Conservation (phyloP, 306 rosid genomes). For the Carpinus fangiana region DNA sequence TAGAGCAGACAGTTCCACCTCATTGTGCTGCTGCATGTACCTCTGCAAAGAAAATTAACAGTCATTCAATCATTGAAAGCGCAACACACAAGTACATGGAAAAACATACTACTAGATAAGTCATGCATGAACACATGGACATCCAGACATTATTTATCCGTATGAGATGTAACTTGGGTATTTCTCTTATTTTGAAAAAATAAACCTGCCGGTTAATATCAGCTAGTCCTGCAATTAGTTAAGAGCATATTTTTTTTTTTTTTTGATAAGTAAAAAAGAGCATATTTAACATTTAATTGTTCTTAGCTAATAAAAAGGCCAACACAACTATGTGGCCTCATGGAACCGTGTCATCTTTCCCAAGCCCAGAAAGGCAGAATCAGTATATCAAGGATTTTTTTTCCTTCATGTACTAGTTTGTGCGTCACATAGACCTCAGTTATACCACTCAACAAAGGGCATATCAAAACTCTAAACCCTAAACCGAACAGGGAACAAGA, state of each 20-base stretch:
- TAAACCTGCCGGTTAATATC: neutral
- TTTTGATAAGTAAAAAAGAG: no score
- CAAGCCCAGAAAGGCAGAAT: neutral
- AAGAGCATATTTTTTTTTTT: no score
- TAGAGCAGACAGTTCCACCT: constrained; percentile 79
- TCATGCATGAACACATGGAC: neutral
- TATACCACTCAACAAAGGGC: neutral
- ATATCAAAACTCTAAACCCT: neutral
- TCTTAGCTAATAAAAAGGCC: no score
- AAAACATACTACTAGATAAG: neutral
- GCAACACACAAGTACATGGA: neutral
- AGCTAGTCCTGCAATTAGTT: neutral
- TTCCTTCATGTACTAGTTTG: neutral
- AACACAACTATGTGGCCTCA: neutral
- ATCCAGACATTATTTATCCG: neutral
- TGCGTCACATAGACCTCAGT: neutral
- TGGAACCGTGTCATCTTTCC: neutral
- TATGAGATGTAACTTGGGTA: neutral
- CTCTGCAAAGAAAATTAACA: constrained; percentile 42
- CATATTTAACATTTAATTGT: no score
- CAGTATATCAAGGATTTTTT: neutral
- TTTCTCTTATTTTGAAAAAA: no score
- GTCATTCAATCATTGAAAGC: neutral
- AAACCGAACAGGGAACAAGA: neutral
- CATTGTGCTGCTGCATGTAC: constrained; percentile 78